Percentiles rank a stretch among this genome's conserved stretches.
Evolutionary conservation across 345 rosid genomes (phyloP).

Genomic region (Erucastrum elatum): DNA sequence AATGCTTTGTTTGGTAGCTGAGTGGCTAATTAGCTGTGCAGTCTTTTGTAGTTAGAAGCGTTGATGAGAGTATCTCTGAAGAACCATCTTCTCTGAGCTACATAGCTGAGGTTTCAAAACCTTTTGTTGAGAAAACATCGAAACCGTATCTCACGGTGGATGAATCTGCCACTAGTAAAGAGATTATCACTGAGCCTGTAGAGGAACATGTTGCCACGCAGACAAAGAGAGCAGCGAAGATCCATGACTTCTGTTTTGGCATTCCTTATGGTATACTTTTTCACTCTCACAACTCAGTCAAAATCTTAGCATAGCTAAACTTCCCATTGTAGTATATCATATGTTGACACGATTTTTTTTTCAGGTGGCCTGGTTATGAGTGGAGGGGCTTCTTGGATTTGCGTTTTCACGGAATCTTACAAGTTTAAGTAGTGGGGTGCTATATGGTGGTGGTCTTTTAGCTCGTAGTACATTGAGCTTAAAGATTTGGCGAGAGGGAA

Average conservation of each 20-base stretch:
- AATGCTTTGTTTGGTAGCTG: background rate
- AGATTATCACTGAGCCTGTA: too few species aligned
- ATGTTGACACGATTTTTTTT: background rate
- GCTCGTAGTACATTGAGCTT: constrained; percentile 79
- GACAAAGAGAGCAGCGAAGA: constrained; percentile 59
- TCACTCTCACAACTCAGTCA: background rate
- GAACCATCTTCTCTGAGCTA: constrained; percentile 40
- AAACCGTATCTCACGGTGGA: constrained; percentile 37
- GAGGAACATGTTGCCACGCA: constrained; percentile 42
- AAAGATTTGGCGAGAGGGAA: constrained; percentile 87
- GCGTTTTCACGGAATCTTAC: constrained; percentile 64
- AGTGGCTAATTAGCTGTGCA: constrained; percentile 32
- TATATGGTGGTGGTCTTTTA: constrained; percentile 82
- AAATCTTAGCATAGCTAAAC: background rate
- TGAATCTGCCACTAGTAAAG: constrained; percentile 30
- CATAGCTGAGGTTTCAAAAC: constrained; percentile 49
- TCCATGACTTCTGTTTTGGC: constrained; percentile 94
- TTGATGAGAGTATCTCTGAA: constrained; percentile 47
- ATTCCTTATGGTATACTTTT: constrained; percentile 88
- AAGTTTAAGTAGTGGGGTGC: constrained; percentile 50
- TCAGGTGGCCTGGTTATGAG: constrained; percentile 73
- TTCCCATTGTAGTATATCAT: background rate
- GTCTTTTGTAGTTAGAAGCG: constrained; percentile 53
- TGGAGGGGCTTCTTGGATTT: constrained; percentile 75
- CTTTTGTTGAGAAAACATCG: constrained; percentile 42